Base-by-base conservation (phyloP, 805 yeast species). In the Kodamaea lidongshanica region DNA sequence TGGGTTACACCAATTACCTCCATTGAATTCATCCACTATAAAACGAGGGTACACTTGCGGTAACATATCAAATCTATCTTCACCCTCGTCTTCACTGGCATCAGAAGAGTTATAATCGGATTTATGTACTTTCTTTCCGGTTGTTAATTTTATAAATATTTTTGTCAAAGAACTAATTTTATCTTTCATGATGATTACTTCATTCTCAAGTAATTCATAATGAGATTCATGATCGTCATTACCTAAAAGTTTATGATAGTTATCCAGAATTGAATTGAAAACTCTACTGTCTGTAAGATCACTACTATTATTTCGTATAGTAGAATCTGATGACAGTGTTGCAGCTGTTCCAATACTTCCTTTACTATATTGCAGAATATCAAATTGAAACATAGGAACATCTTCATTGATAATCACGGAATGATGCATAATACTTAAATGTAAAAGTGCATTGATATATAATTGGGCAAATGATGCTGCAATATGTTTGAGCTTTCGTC, bases 1-100 rank as follows among this genome's bases (percentile, higher is more conserved):
- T 15, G 83, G 84, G 44, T 79, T 80, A 27, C 73, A 70, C 79
- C 87, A 81, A 37, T 78, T 77, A n/a, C 88, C 89, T 11, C 87
- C 89, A 42, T 77, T 77, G 49, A 77, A 81, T 32, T 71, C 74
- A 16, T 76, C 75, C 23, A 69, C 64, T 12, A 82, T 54, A 44
- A 81, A 78, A 36, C 92, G 63, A 6, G 92, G 87, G 40, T 77
- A 73, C 2, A 77, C 57, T 47, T 79, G 80, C 0, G 89, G 92
- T 19, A 79, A 38, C 10, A 54, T 30, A 27, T 61, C 54, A 37
- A 44, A 53, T 13, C 68, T 38, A 19, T 57, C 61, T 29, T 53
- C 57, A 5, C 65, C 52, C 22, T 46, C 53, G 9, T 44, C 53
- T n/a, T 41, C 45, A 1, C 64, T 54, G 5, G 44, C 50, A 34